Percentiles rank a stretch among this genome's conserved stretches.
Evolutionary conservation across 1,284 basidiomycete genomes (phyloP).

Genomic region (Ustilago trichophora): DNA sequence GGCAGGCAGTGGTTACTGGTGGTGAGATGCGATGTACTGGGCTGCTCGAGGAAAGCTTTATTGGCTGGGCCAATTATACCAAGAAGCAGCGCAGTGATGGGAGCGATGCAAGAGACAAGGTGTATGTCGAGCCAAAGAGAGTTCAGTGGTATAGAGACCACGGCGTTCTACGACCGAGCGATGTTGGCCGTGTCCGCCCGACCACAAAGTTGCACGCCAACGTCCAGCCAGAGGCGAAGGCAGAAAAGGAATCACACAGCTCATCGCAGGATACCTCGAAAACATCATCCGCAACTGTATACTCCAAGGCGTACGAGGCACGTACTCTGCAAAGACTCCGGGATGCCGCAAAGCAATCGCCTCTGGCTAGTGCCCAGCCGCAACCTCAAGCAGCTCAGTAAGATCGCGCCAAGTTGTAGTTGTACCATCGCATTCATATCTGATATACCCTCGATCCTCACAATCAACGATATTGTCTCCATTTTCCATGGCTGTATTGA

Average conservation of each 20-base stretch:
- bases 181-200: constrained; percentile 28
- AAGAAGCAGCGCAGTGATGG: constrained; percentile 3
- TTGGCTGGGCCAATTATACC: constrained; percentile 52
- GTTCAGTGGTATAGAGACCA: constrained; percentile 27
- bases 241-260: not conserved
- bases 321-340: constrained; percentile 22
- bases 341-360: constrained; percentile 13
- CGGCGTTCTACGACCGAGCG: constrained; percentile 20
- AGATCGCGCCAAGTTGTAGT: constrained; percentile 5
- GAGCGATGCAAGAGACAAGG: constrained; percentile 24
- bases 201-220: not conserved
- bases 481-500: too few relatives aligned
- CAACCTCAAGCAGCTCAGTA: constrained; percentile 22
- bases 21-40: constrained; percentile 52
- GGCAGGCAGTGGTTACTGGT: constrained; percentile 51
- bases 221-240: not conserved
- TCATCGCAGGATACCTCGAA: too few relatives aligned
- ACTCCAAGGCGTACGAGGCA: constrained; percentile 32
- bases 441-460: too few relatives aligned
- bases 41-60: constrained; percentile 55
- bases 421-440: too few relatives aligned
- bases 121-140: constrained; percentile 33
- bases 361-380: not conserved
- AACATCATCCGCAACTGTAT: constrained; percentile 4
- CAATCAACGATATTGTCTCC: too few relatives aligned